A percentile compares a stretch with the other conserved stretches of the same genome.
Evolutionary conservation across 495 filamentous ascomycete species (phyloP).

Genomic region (Parmelia sp.): DNA sequence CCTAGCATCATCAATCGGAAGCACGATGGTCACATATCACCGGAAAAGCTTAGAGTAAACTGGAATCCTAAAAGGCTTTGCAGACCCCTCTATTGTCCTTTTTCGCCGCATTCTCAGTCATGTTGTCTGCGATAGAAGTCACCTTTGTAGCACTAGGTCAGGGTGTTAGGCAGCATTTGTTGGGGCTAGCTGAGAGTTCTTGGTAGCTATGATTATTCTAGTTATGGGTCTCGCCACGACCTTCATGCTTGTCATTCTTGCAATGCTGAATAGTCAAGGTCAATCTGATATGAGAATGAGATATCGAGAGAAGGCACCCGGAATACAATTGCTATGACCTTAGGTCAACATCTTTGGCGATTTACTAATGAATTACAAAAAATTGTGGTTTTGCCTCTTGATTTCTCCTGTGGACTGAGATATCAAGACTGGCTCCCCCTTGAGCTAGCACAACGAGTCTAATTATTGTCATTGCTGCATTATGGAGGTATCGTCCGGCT

Average conservation of each 20-base stretch:
- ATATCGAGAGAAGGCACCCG: neutral
- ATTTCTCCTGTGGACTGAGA: too few species aligned
- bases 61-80: neutral
- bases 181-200: neutral
- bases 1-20: neutral
- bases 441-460: too few species aligned
- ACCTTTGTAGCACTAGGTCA: neutral
- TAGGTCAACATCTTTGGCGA: too few species aligned
- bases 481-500: too few species aligned
- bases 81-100: neutral
- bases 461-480: too few species aligned
- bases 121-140: neutral
- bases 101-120: neutral
- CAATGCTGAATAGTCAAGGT: neutral
- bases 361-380: too few species aligned
- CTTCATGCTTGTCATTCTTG: neutral
- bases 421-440: too few species aligned
- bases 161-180: neutral
- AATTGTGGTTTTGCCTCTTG: too few species aligned
- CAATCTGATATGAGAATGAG: neutral
- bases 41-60: neutral
- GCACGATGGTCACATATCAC: neutral
- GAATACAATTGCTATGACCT: neutral
- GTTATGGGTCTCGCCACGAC: neutral
- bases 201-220: neutral